phyloP scores from a whole-genome alignment of 2,329 filamentous ascomycete genomes.

The Claviceps capensis region DNA sequence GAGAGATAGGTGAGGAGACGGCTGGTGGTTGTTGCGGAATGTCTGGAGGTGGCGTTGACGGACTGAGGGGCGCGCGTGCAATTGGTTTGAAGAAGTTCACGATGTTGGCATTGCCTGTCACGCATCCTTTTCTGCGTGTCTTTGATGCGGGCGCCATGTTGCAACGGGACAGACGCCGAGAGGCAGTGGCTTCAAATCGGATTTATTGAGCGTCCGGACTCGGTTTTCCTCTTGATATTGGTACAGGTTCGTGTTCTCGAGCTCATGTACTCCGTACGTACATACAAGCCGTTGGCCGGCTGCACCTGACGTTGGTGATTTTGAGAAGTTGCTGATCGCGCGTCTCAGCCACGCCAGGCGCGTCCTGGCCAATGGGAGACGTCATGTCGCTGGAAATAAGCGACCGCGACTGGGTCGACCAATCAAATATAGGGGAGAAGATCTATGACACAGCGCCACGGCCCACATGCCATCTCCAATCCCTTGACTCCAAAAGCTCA shows the following conservation, averaged over 20 bases:
- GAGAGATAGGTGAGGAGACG: conserved; percentile 1
- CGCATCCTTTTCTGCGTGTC: conserved; percentile 8
- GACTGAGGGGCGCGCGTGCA: conserved; percentile 7
- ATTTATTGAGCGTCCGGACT: neutral
- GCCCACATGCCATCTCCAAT: too few species aligned
- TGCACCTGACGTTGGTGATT: too few species aligned
- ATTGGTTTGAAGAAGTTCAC: conserved; percentile 25
- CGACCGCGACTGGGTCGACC: too few species aligned
- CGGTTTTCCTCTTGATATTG: neutral
- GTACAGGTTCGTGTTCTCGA: too few species aligned
- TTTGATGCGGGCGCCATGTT: conserved; percentile 12
- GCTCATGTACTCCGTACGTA: neutral
- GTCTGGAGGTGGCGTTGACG: conserved; percentile 3
- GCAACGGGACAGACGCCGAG: neutral
- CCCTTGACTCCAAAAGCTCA: too few species aligned
- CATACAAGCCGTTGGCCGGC: neutral
- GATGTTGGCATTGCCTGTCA: conserved; percentile 17
- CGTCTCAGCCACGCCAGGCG: neutral
- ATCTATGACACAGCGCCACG: too few species aligned
- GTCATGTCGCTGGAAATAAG: neutral
- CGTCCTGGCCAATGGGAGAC: neutral
- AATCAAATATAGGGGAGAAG: too few species aligned
- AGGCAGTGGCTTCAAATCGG: neutral
- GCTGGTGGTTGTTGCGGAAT: conserved; percentile 2
- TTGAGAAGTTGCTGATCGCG: too few species aligned